Evolutionary conservation across 805 yeast species (phyloP).

Genomic region (Ogataea dorogensis): DNA sequence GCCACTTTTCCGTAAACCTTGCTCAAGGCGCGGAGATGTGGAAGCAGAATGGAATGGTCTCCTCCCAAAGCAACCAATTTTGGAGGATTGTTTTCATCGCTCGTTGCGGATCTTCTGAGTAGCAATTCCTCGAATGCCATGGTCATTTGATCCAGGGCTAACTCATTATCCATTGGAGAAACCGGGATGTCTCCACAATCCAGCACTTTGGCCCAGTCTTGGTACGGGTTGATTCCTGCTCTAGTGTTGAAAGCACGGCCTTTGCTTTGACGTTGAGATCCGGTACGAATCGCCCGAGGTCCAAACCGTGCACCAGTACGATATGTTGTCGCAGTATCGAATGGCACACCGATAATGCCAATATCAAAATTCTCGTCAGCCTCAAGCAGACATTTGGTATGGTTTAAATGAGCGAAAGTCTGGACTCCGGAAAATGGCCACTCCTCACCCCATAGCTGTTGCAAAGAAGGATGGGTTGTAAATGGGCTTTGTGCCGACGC

Average conservation of each 20-base stretch:
- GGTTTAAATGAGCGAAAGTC: constrained; percentile 73
- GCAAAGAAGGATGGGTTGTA: constrained; percentile 40
- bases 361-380: constrained; percentile 55
- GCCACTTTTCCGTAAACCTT: constrained; percentile 64
- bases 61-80: constrained; percentile 75
- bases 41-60: constrained; percentile 74
- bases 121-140: constrained; percentile 55
- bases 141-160: constrained; percentile 55
- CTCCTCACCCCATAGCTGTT: constrained; percentile 66
- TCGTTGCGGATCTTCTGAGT: constrained; percentile 31
- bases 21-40: constrained; percentile 65
- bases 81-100: constrained; percentile 43
- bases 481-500: too few species aligned
- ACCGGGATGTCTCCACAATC: constrained; percentile 62
- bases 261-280: constrained; percentile 68
- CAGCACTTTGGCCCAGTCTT: constrained; percentile 46
- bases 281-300: constrained; percentile 66
- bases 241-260: constrained; percentile 67
- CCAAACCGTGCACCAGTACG: constrained; percentile 38
- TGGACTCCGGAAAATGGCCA: constrained; percentile 72
- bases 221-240: constrained; percentile 51
- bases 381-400: constrained; percentile 53
- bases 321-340: constrained; percentile 13
- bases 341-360: constrained; percentile 41
- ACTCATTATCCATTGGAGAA: constrained; percentile 55